Percentiles rank a stretch among this genome's conserved stretches.
Evolutionary conservation across 805 yeast species (phyloP).

Genomic region (Allodekkera sacchari): DNA sequence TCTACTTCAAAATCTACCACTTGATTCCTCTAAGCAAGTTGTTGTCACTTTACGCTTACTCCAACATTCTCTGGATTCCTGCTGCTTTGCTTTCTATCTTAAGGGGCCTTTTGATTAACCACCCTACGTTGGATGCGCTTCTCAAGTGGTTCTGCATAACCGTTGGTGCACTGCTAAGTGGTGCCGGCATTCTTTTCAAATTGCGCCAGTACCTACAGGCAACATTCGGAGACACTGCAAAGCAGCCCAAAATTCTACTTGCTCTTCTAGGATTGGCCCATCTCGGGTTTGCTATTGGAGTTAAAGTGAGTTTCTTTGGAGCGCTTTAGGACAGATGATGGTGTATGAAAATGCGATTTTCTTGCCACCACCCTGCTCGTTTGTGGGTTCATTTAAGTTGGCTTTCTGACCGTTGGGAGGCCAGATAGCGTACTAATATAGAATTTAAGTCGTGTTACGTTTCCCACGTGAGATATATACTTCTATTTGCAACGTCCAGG

Average conservation of each 20-base stretch:
- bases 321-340: no score
- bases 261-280: conserved; percentile 41
- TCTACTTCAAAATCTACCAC: conserved; percentile 40
- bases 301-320: conserved; percentile 56
- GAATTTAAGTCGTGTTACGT: no score
- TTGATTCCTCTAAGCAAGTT: conserved; percentile 47
- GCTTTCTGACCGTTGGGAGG: no score
- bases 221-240: conserved; percentile 28
- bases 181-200: conserved; percentile 43
- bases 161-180: conserved; percentile 54
- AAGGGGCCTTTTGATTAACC: conserved; percentile 44
- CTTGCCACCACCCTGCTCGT: no score
- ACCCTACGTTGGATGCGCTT: conserved; percentile 33
- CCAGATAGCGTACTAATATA: no score
- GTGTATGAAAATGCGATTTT: no score
- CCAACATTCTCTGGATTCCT: conserved; percentile 81
- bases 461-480: no score
- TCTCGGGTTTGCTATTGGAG: conserved; percentile 50
- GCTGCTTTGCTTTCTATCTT: conserved; percentile 55
- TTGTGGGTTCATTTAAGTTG: no score
- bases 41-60: conserved; percentile 76
- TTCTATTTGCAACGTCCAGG: no score
- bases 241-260: conserved; percentile 29
- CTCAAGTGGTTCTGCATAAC: conserved; percentile 59
- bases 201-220: conserved; percentile 31